These are phyloP conservation scores for Cercospora zeae-maydis DNA, from an alignment of 2,329 filamentous ascomycete genomes.

Conservation along the genomic window DNA sequence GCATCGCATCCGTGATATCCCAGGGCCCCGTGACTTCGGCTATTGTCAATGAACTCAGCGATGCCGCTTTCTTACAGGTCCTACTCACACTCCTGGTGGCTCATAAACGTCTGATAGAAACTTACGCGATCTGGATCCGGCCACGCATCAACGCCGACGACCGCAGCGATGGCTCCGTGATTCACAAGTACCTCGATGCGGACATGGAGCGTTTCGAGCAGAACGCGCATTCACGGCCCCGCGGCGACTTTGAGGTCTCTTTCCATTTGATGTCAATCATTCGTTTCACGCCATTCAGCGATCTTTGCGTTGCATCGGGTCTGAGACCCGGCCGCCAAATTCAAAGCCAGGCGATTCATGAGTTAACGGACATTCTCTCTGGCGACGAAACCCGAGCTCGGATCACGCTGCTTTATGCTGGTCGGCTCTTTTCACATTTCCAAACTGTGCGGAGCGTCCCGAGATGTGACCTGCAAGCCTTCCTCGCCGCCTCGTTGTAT, in stretches of 20 bases:
- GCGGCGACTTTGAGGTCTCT: slow-evolving; percentile 1
- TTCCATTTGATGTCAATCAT: slow-evolving; percentile 7
- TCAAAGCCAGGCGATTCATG: neutral
- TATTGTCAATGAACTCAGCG: slow-evolving; percentile 5
- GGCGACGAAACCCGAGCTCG: neutral
- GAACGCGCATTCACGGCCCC: neutral
- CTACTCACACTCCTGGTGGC: slow-evolving; percentile 8
- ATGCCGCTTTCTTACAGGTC: slow-evolving; percentile 2
- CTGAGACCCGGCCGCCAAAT: neutral
- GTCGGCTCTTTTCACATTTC: slow-evolving; percentile 2
- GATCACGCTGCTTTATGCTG: slow-evolving; percentile 6
- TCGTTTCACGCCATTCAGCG: slow-evolving; percentile 8
- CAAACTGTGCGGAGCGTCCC: neutral
- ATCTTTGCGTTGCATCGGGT: neutral
- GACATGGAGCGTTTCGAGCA: slow-evolving; percentile 11
- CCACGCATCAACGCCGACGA: slow-evolving; percentile 5
- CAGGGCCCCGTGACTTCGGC: neutral
- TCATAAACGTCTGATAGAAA: slow-evolving; percentile 2
- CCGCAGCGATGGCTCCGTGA: slow-evolving; percentile 1
- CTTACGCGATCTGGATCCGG: slow-evolving; percentile 6
- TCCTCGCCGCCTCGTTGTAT: slow-evolving; percentile 4
- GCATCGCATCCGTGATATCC: slow-evolving; percentile 3
- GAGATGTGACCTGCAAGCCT: slow-evolving; percentile 7
- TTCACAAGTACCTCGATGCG: slow-evolving; percentile 8
- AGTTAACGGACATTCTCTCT: neutral